These are phyloP conservation scores for Alternaria sp. DNA, from an alignment of 2,329 filamentous ascomycete species.

Conservation along the genomic window DNA sequence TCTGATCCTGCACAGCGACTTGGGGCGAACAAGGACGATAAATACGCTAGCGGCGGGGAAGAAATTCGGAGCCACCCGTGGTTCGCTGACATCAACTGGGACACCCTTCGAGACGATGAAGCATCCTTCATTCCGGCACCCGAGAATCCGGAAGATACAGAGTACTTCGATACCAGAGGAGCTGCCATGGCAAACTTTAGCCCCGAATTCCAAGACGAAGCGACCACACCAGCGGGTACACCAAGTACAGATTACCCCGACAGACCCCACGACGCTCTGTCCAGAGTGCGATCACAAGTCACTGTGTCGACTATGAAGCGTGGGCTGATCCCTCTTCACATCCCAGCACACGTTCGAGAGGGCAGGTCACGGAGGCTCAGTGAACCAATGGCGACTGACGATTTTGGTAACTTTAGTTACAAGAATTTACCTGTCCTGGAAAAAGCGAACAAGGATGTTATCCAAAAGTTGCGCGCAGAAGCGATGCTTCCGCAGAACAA, in stretches of 20 bases:
- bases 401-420: slow-evolving; percentile 96
- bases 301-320: slow-evolving; percentile 84
- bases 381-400: slow-evolving; percentile 86
- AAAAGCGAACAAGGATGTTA: slow-evolving; percentile 98
- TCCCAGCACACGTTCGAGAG: slow-evolving; percentile 94
- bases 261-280: slow-evolving; percentile 92
- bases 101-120: slow-evolving; percentile 89
- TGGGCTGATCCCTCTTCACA: slow-evolving; percentile 92
- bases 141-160: slow-evolving; percentile 95
- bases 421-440: slow-evolving; percentile 97
- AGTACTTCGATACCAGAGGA: slow-evolving; percentile 94
- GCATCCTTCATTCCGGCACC: slow-evolving; percentile 93
- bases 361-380: slow-evolving; percentile 86
- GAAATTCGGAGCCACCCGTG: slow-evolving; percentile 91
- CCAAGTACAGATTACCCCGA: slow-evolving; percentile 82
- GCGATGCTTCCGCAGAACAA: slow-evolving; percentile 76
- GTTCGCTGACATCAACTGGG: slow-evolving; percentile 90
- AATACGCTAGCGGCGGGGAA: slow-evolving; percentile 81
- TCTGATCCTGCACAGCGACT: slow-evolving; percentile 82
- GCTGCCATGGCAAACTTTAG: slow-evolving; percentile 92
- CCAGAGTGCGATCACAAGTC: slow-evolving; percentile 85
- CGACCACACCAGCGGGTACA: slow-evolving; percentile 73
- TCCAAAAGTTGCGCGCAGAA: slow-evolving; percentile 92
- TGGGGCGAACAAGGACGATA: slow-evolving; percentile 85
- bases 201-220: slow-evolving; percentile 91